Evolutionary conservation across 2,329 filamentous ascomycete genomes (phyloP).

Genomic region (Neopestalotiopsis clavispora): DNA sequence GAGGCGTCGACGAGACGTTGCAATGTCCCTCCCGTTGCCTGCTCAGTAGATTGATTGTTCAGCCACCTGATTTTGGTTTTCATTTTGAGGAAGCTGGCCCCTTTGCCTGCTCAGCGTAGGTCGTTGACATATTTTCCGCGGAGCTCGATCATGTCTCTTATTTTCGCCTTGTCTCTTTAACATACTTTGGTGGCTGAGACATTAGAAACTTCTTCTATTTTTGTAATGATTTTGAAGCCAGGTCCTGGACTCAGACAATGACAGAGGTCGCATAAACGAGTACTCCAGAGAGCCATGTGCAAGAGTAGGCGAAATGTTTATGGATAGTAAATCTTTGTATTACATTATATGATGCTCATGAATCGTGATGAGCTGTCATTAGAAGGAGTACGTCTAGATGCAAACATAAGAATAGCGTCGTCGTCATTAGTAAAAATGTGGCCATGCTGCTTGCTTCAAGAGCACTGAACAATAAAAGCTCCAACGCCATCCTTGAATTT

Average conservation of each 20-base stretch:
- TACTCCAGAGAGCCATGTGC: not conserved
- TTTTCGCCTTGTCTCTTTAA: too few species aligned
- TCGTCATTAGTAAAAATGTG: not conserved
- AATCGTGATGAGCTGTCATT: not conserved
- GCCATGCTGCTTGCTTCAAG: not conserved
- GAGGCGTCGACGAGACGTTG: not conserved
- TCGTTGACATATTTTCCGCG: too few species aligned
- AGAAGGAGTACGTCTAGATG: not conserved
- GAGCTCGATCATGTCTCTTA: too few species aligned
- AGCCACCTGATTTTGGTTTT: too few species aligned
- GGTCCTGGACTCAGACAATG: too few species aligned
- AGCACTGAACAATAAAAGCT: constrained; percentile 30
- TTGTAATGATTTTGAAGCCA: too few species aligned
- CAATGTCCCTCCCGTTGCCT: not conserved
- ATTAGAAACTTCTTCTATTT: too few species aligned
- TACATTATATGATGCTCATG: not conserved
- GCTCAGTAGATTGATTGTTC: not conserved
- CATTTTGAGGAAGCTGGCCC: too few species aligned
- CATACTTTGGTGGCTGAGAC: too few species aligned
- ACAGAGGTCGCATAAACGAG: too few species aligned
- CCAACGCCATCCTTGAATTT: constrained; percentile 35
- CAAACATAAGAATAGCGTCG: not conserved
- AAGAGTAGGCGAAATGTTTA: not conserved
- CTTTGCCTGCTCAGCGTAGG: too few species aligned
- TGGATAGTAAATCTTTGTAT: not conserved